Evolutionary conservation across 257 asterid genomes (phyloP), one percentile per base, ranked within the genome.

Genomic region (Craterostigma plantagineum): DNA sequence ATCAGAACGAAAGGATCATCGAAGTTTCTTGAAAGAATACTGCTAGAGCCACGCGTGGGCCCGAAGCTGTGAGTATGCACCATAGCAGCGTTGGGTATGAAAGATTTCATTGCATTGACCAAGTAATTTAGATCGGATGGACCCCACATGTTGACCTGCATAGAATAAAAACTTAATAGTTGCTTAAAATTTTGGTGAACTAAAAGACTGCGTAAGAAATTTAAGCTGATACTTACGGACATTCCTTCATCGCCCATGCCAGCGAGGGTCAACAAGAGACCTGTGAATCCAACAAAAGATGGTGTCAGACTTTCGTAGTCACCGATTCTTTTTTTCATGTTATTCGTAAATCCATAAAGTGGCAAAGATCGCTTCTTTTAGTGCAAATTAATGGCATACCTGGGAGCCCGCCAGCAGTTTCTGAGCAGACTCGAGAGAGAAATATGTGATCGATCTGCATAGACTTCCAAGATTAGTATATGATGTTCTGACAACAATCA

Each of bases 401-500:
- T 54, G 97, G 94, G 57, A 81, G 94, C 46, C 99, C 99, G 57
- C 99, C 95, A 16, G 95, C 84, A 58, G 99, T 90, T 77, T 83
- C 95, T 12, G 99, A 79, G 75, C 95, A 77, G 30, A 83, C 99
- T 18, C 94, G 94, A 9, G 99, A 79, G 41, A 90, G 77, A 66
- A 77, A 83, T 61, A 87, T 72, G 70, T 87, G 93, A 79, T 87
- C 95, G 60, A 87, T 76, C 98, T 87, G 72, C 52, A 64, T 23
- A 23, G 30, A 23, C 6, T 23, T 23, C 30, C 30, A 23, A 23
- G 6, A 23, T 23, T 2, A 23, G 2, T 23, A 23, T 6, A 23
- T 23, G 30, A 23, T 23, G 6, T 23, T 23, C 6, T 23, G n/a
- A n/a, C n/a, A 23, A 23, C 30, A 23, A 23, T 23, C 4, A 23